phyloP scores from a whole-genome alignment of 2,329 filamentous ascomycete species.

The Colletotrichum lupini region DNA sequence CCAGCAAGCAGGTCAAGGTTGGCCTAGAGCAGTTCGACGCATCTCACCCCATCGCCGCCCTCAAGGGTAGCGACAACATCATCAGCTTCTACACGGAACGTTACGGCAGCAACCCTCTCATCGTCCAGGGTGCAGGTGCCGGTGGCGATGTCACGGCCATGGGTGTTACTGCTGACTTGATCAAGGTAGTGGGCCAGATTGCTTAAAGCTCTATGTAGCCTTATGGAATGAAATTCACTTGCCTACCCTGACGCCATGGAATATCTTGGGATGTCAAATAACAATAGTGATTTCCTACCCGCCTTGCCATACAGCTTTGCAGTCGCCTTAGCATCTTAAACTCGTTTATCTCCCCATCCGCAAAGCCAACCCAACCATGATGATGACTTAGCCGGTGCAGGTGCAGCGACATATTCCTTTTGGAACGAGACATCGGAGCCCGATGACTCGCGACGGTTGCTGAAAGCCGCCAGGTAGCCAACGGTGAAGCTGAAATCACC shows the following conservation, averaged over 20 bases:
- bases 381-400: not conserved
- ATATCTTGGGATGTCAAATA: not conserved
- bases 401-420: not conserved
- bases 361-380: conserved; percentile 29
- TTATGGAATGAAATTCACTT: not conserved
- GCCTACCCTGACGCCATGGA: not conserved
- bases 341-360: conserved; percentile 19
- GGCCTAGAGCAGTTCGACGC: conserved; percentile 90
- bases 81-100: conserved; percentile 98
- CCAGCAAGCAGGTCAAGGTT: conserved; percentile 85
- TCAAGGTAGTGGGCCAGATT: conserved; percentile 86
- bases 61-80: conserved; percentile 99
- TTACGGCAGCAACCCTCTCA: conserved; percentile 90
- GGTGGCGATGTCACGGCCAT: conserved; percentile 97
- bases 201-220: conserved; percentile 47
- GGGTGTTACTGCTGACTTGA: conserved; percentile 93
- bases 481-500: conserved; percentile 73
- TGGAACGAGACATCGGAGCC: conserved; percentile 1
- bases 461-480: conserved; percentile 32
- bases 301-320: not conserved
- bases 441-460: conserved; percentile 10
- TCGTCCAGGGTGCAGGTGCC: conserved; percentile 93
- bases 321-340: not conserved
- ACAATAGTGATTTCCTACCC: not conserved
- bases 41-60: conserved; percentile 89